A percentile compares a stretch with the other conserved stretches of the same genome.
phyloP scores from a whole-genome alignment of 139 green algal genomes.

The Penium margaritaceum region DNA sequence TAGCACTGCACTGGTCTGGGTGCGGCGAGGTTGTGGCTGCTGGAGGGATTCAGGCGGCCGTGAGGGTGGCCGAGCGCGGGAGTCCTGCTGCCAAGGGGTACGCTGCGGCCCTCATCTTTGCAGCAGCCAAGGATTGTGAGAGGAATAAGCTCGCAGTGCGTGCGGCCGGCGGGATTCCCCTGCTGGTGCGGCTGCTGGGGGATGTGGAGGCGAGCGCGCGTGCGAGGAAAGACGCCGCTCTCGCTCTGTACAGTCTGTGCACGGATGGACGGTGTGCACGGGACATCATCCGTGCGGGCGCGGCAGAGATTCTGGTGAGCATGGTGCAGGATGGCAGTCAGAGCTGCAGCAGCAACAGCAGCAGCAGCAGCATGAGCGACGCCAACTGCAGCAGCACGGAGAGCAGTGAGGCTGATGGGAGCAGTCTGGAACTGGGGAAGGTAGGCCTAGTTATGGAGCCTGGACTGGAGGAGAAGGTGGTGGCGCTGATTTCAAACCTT shows the following conservation, averaged over 20 bases:
- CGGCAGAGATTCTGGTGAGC: constrained; percentile 4
- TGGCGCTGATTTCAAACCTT: no score
- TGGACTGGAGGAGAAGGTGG: no score
- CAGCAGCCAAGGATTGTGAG: not conserved
- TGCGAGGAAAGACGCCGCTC: constrained; percentile 23
- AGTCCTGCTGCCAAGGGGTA: not conserved
- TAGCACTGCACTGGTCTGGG: not conserved
- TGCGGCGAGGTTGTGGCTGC: constrained; percentile 6
- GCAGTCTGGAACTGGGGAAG: no score
- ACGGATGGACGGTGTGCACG: not conserved
- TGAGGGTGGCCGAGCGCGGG: constrained; percentile 8
- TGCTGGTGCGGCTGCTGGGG: constrained; percentile 4
- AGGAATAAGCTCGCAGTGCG: not conserved
- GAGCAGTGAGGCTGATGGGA: no score
- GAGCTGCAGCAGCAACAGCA: no score
- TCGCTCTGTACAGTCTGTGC: constrained; percentile 28
- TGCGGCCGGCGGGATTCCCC: constrained; percentile 6
- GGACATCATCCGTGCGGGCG: constrained; percentile 1
- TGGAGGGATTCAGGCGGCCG: constrained; percentile 8
- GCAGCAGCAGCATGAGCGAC: no score
- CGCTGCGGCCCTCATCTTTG: not conserved
- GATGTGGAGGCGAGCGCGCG: not conserved
- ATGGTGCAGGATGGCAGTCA: not conserved
- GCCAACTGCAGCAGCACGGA: no score
- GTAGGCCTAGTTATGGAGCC: no score